Evolutionary conservation across 805 yeast species (phyloP).

Genomic region (Sungouiozyma intestinalis): DNA sequence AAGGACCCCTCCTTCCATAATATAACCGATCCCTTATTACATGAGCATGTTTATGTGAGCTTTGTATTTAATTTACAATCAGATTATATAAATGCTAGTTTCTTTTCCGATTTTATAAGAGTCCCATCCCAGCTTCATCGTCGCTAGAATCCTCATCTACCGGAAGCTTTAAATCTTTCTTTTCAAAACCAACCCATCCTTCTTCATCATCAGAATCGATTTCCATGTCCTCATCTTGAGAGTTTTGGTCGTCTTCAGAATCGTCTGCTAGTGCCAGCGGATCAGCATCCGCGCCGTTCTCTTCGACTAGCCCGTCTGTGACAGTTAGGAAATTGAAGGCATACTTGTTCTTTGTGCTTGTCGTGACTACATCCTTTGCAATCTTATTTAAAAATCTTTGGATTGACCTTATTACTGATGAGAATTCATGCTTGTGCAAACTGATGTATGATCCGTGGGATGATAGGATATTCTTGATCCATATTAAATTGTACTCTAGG

Average conservation of each 20-base stretch:
- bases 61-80: neutral
- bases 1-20: no score
- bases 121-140: constrained; percentile 4
- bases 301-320: constrained; percentile 20
- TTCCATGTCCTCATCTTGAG: constrained; percentile 5
- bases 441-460: constrained; percentile 71
- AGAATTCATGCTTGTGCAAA: constrained; percentile 48
- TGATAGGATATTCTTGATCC: constrained; percentile 64
- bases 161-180: constrained; percentile 18
- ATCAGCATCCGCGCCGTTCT: constrained; percentile 22
- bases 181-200: constrained; percentile 27
- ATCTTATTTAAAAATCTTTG: constrained; percentile 66
- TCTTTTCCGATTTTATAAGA: constrained; percentile 8
- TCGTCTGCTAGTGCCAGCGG: constrained; percentile 27
- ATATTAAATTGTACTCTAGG: constrained; percentile 69
- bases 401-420: constrained; percentile 53
- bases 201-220: constrained; percentile 30
- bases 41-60: neutral
- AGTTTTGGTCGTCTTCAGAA: constrained; percentile 23
- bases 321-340: constrained; percentile 41
- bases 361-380: constrained; percentile 59
- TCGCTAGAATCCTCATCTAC: constrained; percentile 24
- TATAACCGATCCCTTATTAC: neutral
- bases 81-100: constrained; percentile 11
- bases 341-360: constrained; percentile 45